Percentiles rank a stretch among this genome's conserved stretches.
These are phyloP conservation scores for Pythium folliculosum DNA, from an alignment of 352 stramenopile genomes.

Conservation along the genomic window DNA sequence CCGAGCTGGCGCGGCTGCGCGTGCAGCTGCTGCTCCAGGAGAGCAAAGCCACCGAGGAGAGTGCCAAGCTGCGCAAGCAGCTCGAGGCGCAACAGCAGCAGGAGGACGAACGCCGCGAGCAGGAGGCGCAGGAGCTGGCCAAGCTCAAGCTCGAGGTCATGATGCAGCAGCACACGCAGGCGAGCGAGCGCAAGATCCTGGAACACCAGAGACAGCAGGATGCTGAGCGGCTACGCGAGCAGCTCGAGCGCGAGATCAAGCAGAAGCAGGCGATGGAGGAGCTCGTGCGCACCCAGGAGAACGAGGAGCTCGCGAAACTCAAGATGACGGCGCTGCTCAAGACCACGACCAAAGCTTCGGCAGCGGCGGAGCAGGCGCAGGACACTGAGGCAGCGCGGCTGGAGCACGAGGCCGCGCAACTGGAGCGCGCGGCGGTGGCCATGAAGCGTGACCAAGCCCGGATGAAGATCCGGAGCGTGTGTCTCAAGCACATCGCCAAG, in stretches of 20 bases:
- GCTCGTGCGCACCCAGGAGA: constrained; percentile 54
- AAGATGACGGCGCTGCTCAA: constrained; percentile 57
- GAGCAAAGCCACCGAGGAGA: constrained; percentile 49
- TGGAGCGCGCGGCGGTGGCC: constrained; percentile 41
- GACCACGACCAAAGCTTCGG: constrained; percentile 20
- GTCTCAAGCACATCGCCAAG: constrained; percentile 52
- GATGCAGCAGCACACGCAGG: constrained; percentile 48
- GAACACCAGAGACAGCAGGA: constrained; percentile 42
- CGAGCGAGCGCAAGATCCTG: constrained; percentile 41
- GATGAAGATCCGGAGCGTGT: constrained; percentile 67
- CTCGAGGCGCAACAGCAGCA: constrained; percentile 47
- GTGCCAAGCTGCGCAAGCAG: constrained; percentile 41
- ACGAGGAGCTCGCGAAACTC: constrained; percentile 54
- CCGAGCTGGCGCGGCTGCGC: constrained; percentile 63
- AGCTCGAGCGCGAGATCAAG: constrained; percentile 44
- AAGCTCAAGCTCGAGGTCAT: constrained; percentile 54
- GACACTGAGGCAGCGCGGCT: constrained; percentile 37
- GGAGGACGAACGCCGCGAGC: constrained; percentile 44
- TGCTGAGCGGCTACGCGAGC: constrained; percentile 40
- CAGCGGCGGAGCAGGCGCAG: constrained; percentile 11
- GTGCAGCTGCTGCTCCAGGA: constrained; percentile 66
- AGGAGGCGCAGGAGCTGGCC: constrained; percentile 60
- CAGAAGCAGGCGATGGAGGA: constrained; percentile 48
- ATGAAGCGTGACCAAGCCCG: constrained; percentile 56
- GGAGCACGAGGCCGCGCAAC: constrained; percentile 45